phyloP scores from a whole-genome alignment of 495 filamentous ascomycete species.

The Penicillium waksmanii region DNA sequence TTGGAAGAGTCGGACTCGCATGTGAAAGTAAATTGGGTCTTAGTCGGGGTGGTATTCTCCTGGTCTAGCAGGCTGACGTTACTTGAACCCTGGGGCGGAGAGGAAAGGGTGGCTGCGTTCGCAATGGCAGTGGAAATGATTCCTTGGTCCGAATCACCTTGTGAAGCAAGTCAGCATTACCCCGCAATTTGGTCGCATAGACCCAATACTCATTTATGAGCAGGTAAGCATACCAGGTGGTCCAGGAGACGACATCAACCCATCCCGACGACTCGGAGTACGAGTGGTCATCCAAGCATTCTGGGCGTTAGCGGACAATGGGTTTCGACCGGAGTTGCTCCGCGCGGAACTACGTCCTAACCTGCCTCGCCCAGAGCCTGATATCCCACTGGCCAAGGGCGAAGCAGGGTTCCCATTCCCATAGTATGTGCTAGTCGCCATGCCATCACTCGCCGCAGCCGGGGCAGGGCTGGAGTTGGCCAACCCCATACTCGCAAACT shows the following conservation, averaged over 20 bases:
- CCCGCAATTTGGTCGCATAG: not conserved
- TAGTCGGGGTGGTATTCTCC: constrained; percentile 62
- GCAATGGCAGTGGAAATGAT: constrained; percentile 92
- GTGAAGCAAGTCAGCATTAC: constrained; percentile 17
- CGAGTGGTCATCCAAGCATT: constrained; percentile 41
- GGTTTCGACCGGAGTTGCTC: constrained; percentile 62
- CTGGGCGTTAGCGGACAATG: constrained; percentile 54
- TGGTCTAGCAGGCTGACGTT: constrained; percentile 79
- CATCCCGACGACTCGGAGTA: constrained; percentile 42
- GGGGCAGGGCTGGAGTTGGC: constrained; percentile 48
- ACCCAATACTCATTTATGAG: not conserved
- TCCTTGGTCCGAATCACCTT: constrained; percentile 61
- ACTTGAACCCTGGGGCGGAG: constrained; percentile 63
- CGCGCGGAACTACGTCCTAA: constrained; percentile 62
- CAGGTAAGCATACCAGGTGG: constrained; percentile 37
- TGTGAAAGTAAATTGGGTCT: constrained; percentile 90
- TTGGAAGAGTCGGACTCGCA: constrained; percentile 76
- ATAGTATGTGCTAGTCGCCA: constrained; percentile 59
- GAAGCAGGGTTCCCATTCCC: constrained; percentile 55
- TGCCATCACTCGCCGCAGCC: constrained; percentile 46
- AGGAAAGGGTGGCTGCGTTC: constrained; percentile 73
- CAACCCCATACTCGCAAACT: constrained; percentile 65
- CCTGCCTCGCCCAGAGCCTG: constrained; percentile 78
- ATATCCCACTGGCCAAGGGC: constrained; percentile 62
- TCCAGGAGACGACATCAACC: constrained; percentile 42